phyloP scores from a whole-genome alignment of 352 stramenopile genomes.

The Pythium monospermum region DNA sequence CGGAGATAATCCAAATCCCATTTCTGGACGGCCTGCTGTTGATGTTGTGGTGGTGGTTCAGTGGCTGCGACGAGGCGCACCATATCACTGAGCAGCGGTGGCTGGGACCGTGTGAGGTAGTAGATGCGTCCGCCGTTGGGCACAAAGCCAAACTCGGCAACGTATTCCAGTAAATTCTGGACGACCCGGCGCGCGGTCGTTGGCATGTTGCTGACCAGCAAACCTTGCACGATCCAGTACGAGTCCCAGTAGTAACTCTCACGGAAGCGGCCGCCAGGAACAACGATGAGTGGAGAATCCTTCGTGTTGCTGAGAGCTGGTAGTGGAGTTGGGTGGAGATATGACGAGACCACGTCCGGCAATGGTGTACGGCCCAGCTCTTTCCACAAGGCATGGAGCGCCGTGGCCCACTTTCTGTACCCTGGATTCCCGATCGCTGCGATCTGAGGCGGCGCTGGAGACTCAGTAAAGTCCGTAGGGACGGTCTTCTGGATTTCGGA shows the following conservation, averaged over 20 bases:
- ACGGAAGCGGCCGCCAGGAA: conserved; percentile 53
- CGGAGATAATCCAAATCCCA: conserved; percentile 24
- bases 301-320: conserved; percentile 25
- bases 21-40: background rate
- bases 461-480: conserved; percentile 39
- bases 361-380: conserved; percentile 23
- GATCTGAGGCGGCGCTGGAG: conserved; percentile 24
- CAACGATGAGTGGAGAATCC: conserved; percentile 23
- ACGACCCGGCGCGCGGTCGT: conserved; percentile 37
- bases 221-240: conserved; percentile 61
- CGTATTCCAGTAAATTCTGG: conserved; percentile 49
- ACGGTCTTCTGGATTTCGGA: conserved; percentile 35
- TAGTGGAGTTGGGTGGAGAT: conserved; percentile 18
- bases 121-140: conserved; percentile 66
- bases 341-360: conserved; percentile 12
- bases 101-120: conserved; percentile 56
- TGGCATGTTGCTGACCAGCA: conserved; percentile 46
- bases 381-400: conserved; percentile 40
- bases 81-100: conserved; percentile 50
- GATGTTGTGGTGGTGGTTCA: background rate
- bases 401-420: conserved; percentile 30
- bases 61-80: conserved; percentile 15
- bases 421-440: conserved; percentile 17
- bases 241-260: conserved; percentile 77
- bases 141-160: conserved; percentile 41